These are phyloP conservation scores for Russula compacta DNA, from an alignment of 768 basidiomycete genomes.

Conservation along the genomic window DNA sequence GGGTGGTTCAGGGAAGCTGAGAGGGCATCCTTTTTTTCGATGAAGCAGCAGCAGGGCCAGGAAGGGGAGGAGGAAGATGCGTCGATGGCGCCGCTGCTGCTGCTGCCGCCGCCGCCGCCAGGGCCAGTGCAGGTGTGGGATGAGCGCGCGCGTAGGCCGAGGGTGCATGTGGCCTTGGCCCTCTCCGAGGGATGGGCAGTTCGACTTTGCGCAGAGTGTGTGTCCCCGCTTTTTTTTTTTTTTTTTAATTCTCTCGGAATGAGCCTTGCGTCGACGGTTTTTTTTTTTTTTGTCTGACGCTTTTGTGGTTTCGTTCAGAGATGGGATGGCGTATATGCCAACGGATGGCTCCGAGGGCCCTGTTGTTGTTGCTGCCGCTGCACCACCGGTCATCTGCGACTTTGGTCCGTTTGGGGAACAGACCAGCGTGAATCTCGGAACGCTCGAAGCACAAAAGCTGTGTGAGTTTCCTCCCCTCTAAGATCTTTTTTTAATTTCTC, in stretches of 20 bases:
- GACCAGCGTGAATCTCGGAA: constrained; percentile 36
- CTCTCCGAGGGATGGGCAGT: constrained; percentile 40
- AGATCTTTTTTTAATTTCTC: no score
- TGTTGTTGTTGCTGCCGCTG: constrained; percentile 39
- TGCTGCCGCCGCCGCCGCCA: background rate
- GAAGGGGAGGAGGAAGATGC: no score
- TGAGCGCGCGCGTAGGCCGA: constrained; percentile 30
- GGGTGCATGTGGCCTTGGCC: constrained; percentile 41
- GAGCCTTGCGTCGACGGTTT: background rate
- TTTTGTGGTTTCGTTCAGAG: constrained; percentile 29
- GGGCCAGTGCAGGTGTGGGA: background rate
- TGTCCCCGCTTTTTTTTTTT: constrained; percentile 23
- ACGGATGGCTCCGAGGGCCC: constrained; percentile 41
- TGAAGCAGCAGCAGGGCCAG: no score
- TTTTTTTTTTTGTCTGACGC: constrained; percentile 1
- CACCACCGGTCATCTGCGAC: constrained; percentile 45
- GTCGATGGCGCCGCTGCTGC: no score
- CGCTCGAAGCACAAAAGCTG: constrained; percentile 50
- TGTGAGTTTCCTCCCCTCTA: constrained; percentile 34
- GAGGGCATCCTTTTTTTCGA: background rate
- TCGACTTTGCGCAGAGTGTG: constrained; percentile 36
- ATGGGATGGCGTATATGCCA: constrained; percentile 52
- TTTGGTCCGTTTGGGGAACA: constrained; percentile 60
- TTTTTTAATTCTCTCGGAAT: background rate
- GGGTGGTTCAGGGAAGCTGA: constrained; percentile 65